Evolutionary conservation across 73 alveolate genomes (phyloP).

Genomic region (Stentor roeselii): DNA sequence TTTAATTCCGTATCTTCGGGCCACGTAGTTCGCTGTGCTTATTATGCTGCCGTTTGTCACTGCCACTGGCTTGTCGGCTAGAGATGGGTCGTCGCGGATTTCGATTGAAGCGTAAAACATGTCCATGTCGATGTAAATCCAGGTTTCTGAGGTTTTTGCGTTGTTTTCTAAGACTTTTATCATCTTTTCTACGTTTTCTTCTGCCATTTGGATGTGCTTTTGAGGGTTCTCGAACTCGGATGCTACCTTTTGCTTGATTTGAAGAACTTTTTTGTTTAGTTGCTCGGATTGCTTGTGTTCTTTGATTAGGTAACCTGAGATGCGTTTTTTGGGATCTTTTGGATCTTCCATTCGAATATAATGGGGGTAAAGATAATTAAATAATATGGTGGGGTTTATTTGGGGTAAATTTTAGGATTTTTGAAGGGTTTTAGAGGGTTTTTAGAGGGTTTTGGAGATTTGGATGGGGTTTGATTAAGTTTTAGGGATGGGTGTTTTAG

Average conservation of each 20-base stretch:
- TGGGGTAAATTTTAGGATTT: no score
- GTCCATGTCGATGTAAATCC: constrained; percentile 98
- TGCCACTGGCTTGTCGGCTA: constrained; percentile 93
- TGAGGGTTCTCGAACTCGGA: constrained; percentile 14
- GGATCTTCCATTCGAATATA: not conserved
- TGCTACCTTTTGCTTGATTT: constrained; percentile 33
- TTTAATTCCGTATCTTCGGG: constrained; percentile 95
- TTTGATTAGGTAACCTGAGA: constrained; percentile 41
- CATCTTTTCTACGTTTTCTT: constrained; percentile 27
- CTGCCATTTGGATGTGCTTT: constrained; percentile 33
- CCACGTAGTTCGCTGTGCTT: constrained; percentile 95
- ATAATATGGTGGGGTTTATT: no score
- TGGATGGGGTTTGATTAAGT: no score
- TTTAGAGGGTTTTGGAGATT: no score
- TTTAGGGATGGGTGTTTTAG: no score
- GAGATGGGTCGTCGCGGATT: constrained; percentile 84
- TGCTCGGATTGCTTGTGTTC: constrained; percentile 44
- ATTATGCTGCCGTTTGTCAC: constrained; percentile 89
- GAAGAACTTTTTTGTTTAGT: constrained; percentile 40
- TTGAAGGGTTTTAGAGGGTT: no score
- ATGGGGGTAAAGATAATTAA: no score
- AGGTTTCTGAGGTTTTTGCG: constrained; percentile 29
- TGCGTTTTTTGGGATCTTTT: constrained; percentile 32
- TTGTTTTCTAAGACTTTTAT: constrained; percentile 26
- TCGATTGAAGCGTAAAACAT: constrained; percentile 99